Base-by-base conservation (phyloP, 2,329 filamentous ascomycete genomes). In the Colletotrichum phormii region DNA sequence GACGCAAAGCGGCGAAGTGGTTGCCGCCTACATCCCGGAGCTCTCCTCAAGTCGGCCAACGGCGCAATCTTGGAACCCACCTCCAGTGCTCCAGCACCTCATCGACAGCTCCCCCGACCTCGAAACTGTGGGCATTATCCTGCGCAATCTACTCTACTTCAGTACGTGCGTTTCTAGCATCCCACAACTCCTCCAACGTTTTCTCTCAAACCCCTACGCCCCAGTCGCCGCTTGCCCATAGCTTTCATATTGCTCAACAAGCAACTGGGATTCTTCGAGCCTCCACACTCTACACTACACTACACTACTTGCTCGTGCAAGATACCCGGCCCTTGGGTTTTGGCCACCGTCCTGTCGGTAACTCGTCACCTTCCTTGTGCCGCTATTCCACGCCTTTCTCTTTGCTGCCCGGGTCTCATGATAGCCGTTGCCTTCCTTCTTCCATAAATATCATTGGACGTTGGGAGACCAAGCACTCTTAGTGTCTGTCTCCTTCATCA, bases 381-480 rank as follows among this genome's bases (percentile, higher is more conserved):
- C 53, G 7, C 29, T 29, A 51, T 59, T 37, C 54, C 42, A 49
- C 13, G 37, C 35, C 31, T 37, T 55, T 60, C 31, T 49, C 35
- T 58, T 18, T 13, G 35, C 54, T 70, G 33, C 22, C 29, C 26
- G 18, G 24, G 42, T 51, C 22, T 63, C 58, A 58, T 64, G 42
- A 53, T 57, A 37, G 62, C 57, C 31, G 18, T 65, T 69, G 37
- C 46, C 46, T 49, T 57, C 54, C 15, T 24, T 64, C 65, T 26
- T 64, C 29, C 64, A 66, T 67, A 69, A 65, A 58, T 72, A 67
- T 72, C 63, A 63, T 67, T 62, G 61, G 67, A 59, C 24, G 26
- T 55, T 53, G 37, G 62, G 61, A 24, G 37, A 53, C 26, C 37
- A 63, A 42, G 49, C 55, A 51, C 33, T 46, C 33, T 61, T 62